Percentiles rank a stretch among this genome's conserved stretches.
phyloP scores from a whole-genome alignment of 2,329 filamentous ascomycete species.

The Fusarium sp. region DNA sequence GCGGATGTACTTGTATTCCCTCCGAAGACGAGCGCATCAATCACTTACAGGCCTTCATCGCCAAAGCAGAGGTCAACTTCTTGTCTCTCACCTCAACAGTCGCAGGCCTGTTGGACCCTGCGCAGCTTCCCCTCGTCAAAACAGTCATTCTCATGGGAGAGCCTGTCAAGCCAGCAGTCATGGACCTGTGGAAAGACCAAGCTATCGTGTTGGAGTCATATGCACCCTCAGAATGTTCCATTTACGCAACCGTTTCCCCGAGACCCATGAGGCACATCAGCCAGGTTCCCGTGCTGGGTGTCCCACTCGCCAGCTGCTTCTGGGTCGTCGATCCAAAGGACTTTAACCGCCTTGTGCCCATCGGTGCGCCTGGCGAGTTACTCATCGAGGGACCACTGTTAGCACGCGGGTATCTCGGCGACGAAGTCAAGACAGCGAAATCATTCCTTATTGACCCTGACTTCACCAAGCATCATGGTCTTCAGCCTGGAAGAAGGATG shows the following conservation, averaged over 20 bases:
- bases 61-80: not conserved
- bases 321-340: constrained; percentile 1
- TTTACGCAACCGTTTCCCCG: not conserved
- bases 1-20: not conserved
- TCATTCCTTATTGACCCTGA: not conserved
- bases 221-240: not conserved
- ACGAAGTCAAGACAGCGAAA: not conserved
- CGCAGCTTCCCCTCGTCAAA: not conserved
- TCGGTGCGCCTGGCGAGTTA: not conserved
- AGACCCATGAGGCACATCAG: not conserved
- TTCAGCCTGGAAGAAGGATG: not conserved
- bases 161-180: not conserved
- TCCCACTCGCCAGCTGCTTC: not conserved
- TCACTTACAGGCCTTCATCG: not conserved
- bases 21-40: constrained; percentile 6
- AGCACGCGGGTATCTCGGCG: not conserved
- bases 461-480: not conserved
- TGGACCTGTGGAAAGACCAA: constrained; percentile 3
- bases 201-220: not conserved
- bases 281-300: not conserved
- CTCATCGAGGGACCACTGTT: not conserved
- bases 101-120: not conserved
- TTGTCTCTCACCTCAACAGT: not conserved
- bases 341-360: not conserved
- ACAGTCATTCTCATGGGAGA: not conserved